Evolutionary conservation across 495 filamentous ascomycete genomes (phyloP).

Genomic region (Friedmanniomyces endolithicus): DNA sequence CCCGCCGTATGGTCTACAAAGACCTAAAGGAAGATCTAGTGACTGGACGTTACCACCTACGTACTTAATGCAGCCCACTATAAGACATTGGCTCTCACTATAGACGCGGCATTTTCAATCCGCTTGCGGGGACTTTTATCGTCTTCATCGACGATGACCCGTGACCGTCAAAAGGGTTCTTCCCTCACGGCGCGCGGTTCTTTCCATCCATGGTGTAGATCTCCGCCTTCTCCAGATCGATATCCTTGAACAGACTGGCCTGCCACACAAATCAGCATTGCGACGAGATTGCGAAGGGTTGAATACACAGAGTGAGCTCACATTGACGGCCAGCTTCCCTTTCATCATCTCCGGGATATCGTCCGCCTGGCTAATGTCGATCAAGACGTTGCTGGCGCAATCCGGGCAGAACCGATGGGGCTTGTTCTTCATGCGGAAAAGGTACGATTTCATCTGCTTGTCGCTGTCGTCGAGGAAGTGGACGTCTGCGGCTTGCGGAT

Average conservation of each 20-base stretch:
- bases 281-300: no score
- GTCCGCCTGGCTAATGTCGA: constrained; percentile 6
- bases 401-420: constrained; percentile 26
- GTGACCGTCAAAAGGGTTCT: no score
- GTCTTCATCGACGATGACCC: no score
- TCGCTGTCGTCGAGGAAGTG: constrained; percentile 14
- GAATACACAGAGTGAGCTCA: not conserved
- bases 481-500: constrained; percentile 26
- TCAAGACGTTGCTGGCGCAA: constrained; percentile 22
- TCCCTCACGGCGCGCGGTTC: not conserved
- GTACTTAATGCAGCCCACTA: no score
- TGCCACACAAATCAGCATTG: not conserved
- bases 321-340: not conserved
- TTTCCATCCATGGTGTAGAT: not conserved
- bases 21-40: no score
- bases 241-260: constrained; percentile 5
- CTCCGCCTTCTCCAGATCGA: constrained; percentile 2
- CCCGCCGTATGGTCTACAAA: no score
- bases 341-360: not conserved
- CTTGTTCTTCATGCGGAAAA: constrained; percentile 15
- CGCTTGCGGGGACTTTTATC: no score
- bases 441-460: constrained; percentile 22
- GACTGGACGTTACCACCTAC: no score
- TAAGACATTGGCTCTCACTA: no score
- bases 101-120: no score